These are phyloP conservation scores for Ophiostoma australiae DNA, from an alignment of 2,329 filamentous ascomycete species.

Conservation along the genomic window DNA sequence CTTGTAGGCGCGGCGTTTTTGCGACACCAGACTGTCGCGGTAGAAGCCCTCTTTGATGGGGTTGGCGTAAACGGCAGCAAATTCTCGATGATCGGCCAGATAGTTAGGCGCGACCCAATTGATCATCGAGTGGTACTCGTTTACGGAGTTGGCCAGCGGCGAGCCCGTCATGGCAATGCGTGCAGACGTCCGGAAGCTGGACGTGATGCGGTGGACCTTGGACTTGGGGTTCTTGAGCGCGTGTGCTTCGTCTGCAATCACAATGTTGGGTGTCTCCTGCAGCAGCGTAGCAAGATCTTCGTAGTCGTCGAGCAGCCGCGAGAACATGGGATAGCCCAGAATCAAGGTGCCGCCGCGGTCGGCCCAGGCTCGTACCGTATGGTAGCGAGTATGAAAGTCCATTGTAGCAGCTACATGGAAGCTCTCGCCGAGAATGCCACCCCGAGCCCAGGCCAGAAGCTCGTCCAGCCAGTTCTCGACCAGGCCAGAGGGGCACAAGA, in stretches of 20 bases:
- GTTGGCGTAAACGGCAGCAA: slow-evolving; percentile 62
- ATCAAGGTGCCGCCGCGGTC: slow-evolving; percentile 65
- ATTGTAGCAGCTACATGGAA: slow-evolving; percentile 48
- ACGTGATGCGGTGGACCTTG: slow-evolving; percentile 49
- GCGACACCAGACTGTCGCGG: slow-evolving; percentile 51
- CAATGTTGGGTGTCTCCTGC: slow-evolving; percentile 57
- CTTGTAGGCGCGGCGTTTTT: slow-evolving; percentile 58
- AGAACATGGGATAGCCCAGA: slow-evolving; percentile 68
- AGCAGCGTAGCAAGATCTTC: slow-evolving; percentile 32
- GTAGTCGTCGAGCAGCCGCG: slow-evolving; percentile 34
- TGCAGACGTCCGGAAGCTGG: slow-evolving; percentile 58
- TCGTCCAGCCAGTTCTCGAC: slow-evolving; percentile 83
- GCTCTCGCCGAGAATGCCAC: slow-evolving; percentile 50
- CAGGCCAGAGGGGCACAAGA: slow-evolving; percentile 70
- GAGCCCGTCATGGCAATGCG: slow-evolving; percentile 84
- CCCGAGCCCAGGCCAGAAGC: slow-evolving; percentile 62
- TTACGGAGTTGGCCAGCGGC: slow-evolving; percentile 76
- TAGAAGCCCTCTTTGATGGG: slow-evolving; percentile 71
- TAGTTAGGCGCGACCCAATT: slow-evolving; percentile 80
- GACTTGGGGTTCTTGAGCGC: slow-evolving; percentile 62
- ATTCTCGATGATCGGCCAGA: slow-evolving; percentile 63
- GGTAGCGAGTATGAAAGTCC: slow-evolving; percentile 37
- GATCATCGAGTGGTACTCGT: slow-evolving; percentile 82
- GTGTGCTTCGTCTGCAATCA: slow-evolving; percentile 84
- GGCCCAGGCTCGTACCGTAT: slow-evolving; percentile 55